These are phyloP conservation scores for Lactarius akahatsu DNA, from an alignment of 768 basidiomycete genomes.

Conservation along the genomic window DNA sequence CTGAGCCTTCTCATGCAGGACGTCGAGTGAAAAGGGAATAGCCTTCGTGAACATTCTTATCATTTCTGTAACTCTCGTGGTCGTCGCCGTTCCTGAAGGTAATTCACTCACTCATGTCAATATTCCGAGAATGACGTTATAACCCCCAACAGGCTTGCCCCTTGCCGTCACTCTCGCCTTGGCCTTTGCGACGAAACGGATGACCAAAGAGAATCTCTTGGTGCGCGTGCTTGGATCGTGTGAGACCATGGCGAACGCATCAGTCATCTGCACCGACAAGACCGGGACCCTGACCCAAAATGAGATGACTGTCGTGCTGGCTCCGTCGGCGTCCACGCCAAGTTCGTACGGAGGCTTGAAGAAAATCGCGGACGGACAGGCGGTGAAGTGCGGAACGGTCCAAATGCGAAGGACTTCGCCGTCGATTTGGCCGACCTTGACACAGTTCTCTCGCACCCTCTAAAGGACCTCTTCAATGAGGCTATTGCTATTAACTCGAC, in stretches of 20 bases:
- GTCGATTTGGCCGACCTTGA: conserved; percentile 77
- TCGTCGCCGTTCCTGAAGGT: conserved; percentile 88
- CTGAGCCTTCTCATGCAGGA: conserved; percentile 41
- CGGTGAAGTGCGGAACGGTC: conserved; percentile 50
- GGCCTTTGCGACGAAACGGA: conserved; percentile 97
- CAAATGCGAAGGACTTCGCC: conserved; percentile 70
- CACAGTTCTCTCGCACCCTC: conserved; percentile 54
- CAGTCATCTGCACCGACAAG: conserved; percentile 94
- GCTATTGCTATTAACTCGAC: conserved; percentile 92
- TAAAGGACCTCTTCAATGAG: conserved; percentile 72
- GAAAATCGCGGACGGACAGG: conserved; percentile 73
- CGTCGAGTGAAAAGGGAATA: conserved; percentile 80
- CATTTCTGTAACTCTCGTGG: conserved; percentile 89
- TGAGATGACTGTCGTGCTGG: conserved; percentile 96
- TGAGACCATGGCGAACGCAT: conserved; percentile 98
- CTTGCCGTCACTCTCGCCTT: conserved; percentile 95
- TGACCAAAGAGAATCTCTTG: conserved; percentile 92
- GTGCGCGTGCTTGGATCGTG: conserved; percentile 96
- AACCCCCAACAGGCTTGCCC: conserved; percentile 63
- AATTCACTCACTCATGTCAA: conserved; percentile 24
- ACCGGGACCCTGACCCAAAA: conserved; percentile 97
- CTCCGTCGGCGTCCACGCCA: conserved; percentile 89
- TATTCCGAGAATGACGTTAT: conserved; percentile 22
- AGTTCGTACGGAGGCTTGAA: conserved; percentile 80
- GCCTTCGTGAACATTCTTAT: conserved; percentile 91